A percentile compares a stretch with the other conserved stretches of the same genome.
phyloP scores from a whole-genome alignment of 768 basidiomycete genomes.

The Megacollybia marginata region DNA sequence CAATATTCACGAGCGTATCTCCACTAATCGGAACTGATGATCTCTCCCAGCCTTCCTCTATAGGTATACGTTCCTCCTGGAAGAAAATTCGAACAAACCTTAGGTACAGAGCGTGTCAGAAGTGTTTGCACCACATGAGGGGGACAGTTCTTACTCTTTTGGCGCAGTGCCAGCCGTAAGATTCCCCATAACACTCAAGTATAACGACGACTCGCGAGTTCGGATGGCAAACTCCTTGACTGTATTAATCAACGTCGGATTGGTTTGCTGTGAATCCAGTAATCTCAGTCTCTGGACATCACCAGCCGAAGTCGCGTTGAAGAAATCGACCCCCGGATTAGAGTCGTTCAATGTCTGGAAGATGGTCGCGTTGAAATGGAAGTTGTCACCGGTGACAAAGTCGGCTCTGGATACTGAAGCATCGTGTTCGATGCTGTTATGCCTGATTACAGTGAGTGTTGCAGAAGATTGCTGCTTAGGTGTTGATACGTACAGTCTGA shows the following conservation, averaged over 20 bases:
- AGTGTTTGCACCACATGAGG: neutral
- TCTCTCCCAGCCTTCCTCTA: constrained; percentile 12
- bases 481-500: too few relatives aligned
- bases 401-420: constrained; percentile 7
- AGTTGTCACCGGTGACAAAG: constrained; percentile 5
- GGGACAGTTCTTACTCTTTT: constrained; percentile 3
- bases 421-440: constrained; percentile 8
- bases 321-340: constrained; percentile 10
- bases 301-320: constrained; percentile 6
- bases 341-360: constrained; percentile 6
- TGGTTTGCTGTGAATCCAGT: constrained; percentile 3
- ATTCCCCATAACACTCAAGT: constrained; percentile 8
- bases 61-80: constrained; percentile 10
- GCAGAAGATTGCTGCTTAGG: neutral
- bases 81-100: constrained; percentile 13
- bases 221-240: constrained; percentile 8
- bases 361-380: constrained; percentile 9
- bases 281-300: constrained; percentile 7
- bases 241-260: constrained; percentile 7
- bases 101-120: neutral
- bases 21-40: constrained; percentile 5
- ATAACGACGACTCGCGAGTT: constrained; percentile 4
- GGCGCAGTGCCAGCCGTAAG: constrained; percentile 6
- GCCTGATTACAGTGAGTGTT: neutral
- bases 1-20: neutral